Evolutionary conservation across 306 rosid genomes (phyloP).

Genomic region (Hylodesmum podocarpum): DNA sequence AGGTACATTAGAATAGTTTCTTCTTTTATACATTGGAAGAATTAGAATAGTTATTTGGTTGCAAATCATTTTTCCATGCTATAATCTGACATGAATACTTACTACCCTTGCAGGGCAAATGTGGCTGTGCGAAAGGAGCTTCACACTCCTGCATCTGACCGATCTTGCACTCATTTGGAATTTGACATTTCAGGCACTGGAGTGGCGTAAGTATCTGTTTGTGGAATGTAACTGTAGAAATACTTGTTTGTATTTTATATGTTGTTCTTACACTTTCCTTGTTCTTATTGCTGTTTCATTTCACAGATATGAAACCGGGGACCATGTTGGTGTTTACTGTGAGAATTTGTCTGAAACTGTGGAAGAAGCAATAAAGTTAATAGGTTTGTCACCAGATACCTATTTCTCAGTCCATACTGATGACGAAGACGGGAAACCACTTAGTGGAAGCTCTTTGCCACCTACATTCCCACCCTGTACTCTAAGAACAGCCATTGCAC

Average conservation of each 20-base stretch:
- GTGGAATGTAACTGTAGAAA: conserved; percentile 6
- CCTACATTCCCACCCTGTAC: conserved; percentile 87
- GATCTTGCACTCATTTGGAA: conserved; percentile 95
- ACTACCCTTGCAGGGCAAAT: conserved; percentile 66
- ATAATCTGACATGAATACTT: conserved; percentile 38
- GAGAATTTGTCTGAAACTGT: conserved; percentile 85
- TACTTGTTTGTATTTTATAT: not conserved
- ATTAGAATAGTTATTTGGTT: not conserved
- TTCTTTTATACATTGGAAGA: too few species aligned
- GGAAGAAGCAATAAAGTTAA: conserved; percentile 66
- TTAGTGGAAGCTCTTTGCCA: conserved; percentile 73
- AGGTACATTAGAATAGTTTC: conserved; percentile 49
- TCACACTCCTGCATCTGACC: conserved; percentile 82
- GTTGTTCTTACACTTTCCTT: conserved; percentile 12
- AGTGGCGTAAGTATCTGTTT: conserved; percentile 57
- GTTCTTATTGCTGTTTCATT: conserved; percentile 13
- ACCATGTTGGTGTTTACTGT: conserved; percentile 95
- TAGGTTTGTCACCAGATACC: conserved; percentile 75
- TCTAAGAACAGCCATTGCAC: conserved; percentile 67
- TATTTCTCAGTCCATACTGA: conserved; percentile 83
- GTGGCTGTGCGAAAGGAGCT: conserved; percentile 95
- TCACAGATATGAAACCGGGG: conserved; percentile 95
- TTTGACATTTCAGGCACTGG: conserved; percentile 84
- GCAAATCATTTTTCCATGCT: not conserved
- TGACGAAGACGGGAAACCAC: conserved; percentile 79